These are phyloP conservation scores for Fusarium nematophilum DNA, from an alignment of 2,329 filamentous ascomycete species.

Conservation along the genomic window DNA sequence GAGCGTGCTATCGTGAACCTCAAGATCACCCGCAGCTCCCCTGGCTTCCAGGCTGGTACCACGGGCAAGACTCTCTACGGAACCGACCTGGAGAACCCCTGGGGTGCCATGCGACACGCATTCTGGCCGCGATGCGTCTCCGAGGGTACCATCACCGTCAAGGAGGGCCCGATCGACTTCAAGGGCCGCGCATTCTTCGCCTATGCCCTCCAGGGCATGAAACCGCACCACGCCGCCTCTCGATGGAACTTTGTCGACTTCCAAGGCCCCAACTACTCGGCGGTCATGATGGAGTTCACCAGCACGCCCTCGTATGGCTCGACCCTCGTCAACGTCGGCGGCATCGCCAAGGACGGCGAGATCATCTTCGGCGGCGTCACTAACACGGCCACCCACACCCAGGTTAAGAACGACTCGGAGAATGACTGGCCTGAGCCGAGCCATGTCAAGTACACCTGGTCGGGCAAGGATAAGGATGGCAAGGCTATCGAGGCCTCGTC, in stretches of 20 bases:
- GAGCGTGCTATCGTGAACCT: slow-evolving; percentile 85
- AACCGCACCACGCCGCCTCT: slow-evolving; percentile 94
- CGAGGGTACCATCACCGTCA: slow-evolving; percentile 86
- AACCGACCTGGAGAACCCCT: slow-evolving; percentile 85
- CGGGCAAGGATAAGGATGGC: slow-evolving; percentile 80
- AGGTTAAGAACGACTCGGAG: slow-evolving; percentile 76
- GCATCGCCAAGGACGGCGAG: slow-evolving; percentile 82
- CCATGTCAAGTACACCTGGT: slow-evolving; percentile 80
- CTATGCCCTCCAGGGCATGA: slow-evolving; percentile 96
- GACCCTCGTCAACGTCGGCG: slow-evolving; percentile 85
- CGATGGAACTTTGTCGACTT: slow-evolving; percentile 96
- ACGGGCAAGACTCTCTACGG: slow-evolving; percentile 88
- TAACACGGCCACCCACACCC: slow-evolving; percentile 75
- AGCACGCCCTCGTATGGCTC: slow-evolving; percentile 93
- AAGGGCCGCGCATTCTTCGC: slow-evolving; percentile 83
- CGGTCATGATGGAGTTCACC: slow-evolving; percentile 94
- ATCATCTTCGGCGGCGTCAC: slow-evolving; percentile 78
- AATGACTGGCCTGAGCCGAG: slow-evolving; percentile 92
- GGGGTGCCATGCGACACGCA: slow-evolving; percentile 90
- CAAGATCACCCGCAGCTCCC: slow-evolving; percentile 79
- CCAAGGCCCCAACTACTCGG: slow-evolving; percentile 87
- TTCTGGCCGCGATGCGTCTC: slow-evolving; percentile 93
- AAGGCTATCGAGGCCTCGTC: slow-evolving; percentile 77
- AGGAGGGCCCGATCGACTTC: slow-evolving; percentile 84
- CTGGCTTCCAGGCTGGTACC: slow-evolving; percentile 86